These are phyloP conservation scores for Pseudogymnoascus sp. DNA, from an alignment of 2,329 filamentous ascomycete species.

Conservation along the genomic window DNA sequence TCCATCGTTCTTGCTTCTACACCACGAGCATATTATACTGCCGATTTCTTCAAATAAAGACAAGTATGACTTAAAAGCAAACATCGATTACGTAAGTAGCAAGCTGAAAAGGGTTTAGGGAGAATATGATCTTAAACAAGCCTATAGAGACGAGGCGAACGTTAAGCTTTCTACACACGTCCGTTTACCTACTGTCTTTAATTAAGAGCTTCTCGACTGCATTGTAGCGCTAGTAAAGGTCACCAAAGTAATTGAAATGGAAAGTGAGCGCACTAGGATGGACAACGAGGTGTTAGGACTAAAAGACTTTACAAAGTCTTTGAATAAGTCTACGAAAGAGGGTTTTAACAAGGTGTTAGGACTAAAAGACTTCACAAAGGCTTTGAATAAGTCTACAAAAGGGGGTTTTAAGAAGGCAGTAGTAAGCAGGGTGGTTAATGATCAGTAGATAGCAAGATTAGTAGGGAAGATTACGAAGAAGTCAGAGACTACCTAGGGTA, in stretches of 20 bases:
- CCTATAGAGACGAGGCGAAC: conserved; percentile 39
- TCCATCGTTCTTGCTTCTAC: conserved; percentile 43
- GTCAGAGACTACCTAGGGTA: conserved; percentile 40
- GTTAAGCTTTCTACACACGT: conserved; percentile 41
- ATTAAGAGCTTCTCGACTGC: conserved; percentile 45
- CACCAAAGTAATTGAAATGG: conserved; percentile 47
- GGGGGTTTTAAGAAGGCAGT: conserved; percentile 40
- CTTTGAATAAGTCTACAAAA: conserved; percentile 31
- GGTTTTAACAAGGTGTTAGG: conserved; percentile 29
- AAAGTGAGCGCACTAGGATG: conserved; percentile 33
- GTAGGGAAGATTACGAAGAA: conserved; percentile 43
- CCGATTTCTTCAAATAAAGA: conserved; percentile 30
- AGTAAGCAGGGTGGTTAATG: conserved; percentile 41
- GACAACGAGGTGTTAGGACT: conserved; percentile 26
- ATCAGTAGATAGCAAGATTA: conserved; percentile 46
- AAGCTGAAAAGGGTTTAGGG: conserved; percentile 36
- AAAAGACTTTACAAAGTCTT: conserved; percentile 25
- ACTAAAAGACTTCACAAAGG: conserved; percentile 25
- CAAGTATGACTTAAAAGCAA: conserved; percentile 28
- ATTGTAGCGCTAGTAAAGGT: conserved; percentile 47
- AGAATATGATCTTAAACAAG: conserved; percentile 32
- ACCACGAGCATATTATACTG: conserved; percentile 46
- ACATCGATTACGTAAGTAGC: conserved; percentile 36
- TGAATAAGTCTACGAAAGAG: conserved; percentile 32
- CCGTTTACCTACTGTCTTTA: conserved; percentile 40